A percentile compares a stretch with the other conserved stretches of the same genome.
Evolutionary conservation across 1,284 basidiomycete genomes (phyloP).

Genomic region (Cutaneotrichosporon arboriforme): DNA sequence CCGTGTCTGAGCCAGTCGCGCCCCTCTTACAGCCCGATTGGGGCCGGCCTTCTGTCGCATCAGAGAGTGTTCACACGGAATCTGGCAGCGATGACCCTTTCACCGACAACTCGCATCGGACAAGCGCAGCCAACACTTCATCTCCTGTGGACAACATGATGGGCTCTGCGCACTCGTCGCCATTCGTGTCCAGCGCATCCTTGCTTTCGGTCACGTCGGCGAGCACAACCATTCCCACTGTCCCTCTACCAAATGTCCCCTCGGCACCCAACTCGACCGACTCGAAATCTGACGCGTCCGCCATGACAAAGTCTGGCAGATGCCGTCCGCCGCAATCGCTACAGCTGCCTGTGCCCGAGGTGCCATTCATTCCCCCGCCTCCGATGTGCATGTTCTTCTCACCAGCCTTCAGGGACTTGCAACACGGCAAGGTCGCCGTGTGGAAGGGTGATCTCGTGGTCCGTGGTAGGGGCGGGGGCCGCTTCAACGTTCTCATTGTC

Average conservation of each 20-base stretch:
- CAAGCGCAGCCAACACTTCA: neutral
- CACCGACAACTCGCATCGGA: no score
- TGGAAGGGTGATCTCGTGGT: slow-evolving; percentile 44
- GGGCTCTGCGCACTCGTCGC: slow-evolving; percentile 7
- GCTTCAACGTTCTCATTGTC: slow-evolving; percentile 37
- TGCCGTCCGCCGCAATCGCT: slow-evolving; percentile 11
- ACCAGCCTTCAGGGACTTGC: slow-evolving; percentile 37
- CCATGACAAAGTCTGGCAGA: neutral
- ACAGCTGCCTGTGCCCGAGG: slow-evolving; percentile 28
- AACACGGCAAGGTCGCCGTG: slow-evolving; percentile 39
- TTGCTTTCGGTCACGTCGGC: slow-evolving; percentile 7
- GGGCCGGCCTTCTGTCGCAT: neutral
- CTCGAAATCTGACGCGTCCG: no score
- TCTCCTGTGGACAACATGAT: slow-evolving; percentile 2
- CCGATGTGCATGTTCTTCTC: slow-evolving; percentile 48
- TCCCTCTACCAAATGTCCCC: neutral
- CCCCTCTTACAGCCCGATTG: neutral
- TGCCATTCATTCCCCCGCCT: slow-evolving; percentile 39
- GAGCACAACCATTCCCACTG: slow-evolving; percentile 5
- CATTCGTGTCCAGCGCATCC: slow-evolving; percentile 12
- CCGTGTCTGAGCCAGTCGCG: neutral
- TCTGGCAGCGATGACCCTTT: no score
- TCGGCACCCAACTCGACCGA: no score
- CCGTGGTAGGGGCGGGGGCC: slow-evolving; percentile 36
- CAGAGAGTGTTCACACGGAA: no score